Percentiles rank a stretch among this genome's conserved stretches.
phyloP scores from a whole-genome alignment of 1,139 yeast genomes.

The Suhomyces atakaporum region DNA sequence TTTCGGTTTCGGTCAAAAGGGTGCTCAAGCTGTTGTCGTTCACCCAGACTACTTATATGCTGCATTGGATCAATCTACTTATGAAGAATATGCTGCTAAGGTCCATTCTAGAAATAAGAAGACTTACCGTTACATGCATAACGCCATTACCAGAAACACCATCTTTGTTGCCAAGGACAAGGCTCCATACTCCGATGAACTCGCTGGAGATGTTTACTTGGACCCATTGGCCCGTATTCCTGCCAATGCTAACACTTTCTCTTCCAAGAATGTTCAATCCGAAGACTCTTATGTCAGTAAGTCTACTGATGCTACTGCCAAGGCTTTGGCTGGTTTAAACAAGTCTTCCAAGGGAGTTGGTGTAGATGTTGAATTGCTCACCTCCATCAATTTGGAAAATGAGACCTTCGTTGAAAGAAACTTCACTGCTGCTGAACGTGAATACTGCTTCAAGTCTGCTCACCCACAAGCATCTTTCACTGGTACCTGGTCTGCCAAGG shows the following conservation, averaged over 20 bases:
- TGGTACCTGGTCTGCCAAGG: slow-evolving; percentile 99
- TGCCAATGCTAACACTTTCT: slow-evolving; percentile 51
- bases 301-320: slow-evolving; percentile 46
- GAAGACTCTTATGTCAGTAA: slow-evolving; percentile 36
- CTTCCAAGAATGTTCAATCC: slow-evolving; percentile 42
- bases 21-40: slow-evolving; percentile 90
- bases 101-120: slow-evolving; percentile 82
- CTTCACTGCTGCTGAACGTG: slow-evolving; percentile 78
- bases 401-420: slow-evolving; percentile 90
- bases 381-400: slow-evolving; percentile 78
- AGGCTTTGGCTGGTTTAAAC: slow-evolving; percentile 51
- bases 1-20: slow-evolving; percentile 99
- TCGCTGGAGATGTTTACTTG: slow-evolving; percentile 87
- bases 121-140: slow-evolving; percentile 95
- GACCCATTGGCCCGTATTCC: slow-evolving; percentile 92
- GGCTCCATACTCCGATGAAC: slow-evolving; percentile 87
- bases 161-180: slow-evolving; percentile 92
- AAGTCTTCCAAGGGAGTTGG: slow-evolving; percentile 76
- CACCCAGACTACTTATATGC: slow-evolving; percentile 94
- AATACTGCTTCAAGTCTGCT: slow-evolving; percentile 73
- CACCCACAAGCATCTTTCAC: slow-evolving; percentile 88
- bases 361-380: slow-evolving; percentile 91
- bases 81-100: slow-evolving; percentile 67
- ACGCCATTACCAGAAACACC: slow-evolving; percentile 87
- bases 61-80: slow-evolving; percentile 69